phyloP scores from a whole-genome alignment of 2,329 filamentous ascomycete genomes.

The Trichoderma atroviride region DNA sequence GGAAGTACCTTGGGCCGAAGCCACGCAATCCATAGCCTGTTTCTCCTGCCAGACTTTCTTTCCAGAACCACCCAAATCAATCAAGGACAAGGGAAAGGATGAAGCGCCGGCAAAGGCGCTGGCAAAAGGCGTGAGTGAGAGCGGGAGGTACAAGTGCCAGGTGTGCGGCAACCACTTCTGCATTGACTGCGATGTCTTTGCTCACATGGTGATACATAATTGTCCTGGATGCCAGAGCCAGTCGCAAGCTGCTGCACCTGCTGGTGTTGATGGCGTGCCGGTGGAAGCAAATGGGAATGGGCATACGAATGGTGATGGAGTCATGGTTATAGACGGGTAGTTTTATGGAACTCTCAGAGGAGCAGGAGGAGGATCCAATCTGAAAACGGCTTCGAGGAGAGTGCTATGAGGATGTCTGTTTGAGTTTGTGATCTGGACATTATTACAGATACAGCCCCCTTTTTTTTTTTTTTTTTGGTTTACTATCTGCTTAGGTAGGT shows the following conservation, averaged over 20 bases:
- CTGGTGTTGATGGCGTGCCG: conserved; percentile 27
- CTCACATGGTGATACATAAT: conserved; percentile 92
- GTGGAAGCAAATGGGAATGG: conserved; percentile 38
- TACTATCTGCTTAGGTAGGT: not conserved
- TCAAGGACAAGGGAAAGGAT: conserved; percentile 29
- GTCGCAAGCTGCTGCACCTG: not conserved
- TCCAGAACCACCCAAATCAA: conserved; percentile 47
- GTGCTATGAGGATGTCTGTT: not conserved
- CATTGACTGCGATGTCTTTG: conserved; percentile 96
- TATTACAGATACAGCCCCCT: not conserved
- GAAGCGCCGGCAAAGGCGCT: conserved; percentile 31
- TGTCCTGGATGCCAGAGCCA: conserved; percentile 81
- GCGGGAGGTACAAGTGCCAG: conserved; percentile 83
- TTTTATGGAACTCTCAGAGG: not conserved
- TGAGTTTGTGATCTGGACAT: not conserved
- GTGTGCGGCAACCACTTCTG: conserved; percentile 92
- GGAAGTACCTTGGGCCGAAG: conserved; percentile 82
- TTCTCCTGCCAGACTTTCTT: conserved; percentile 78
- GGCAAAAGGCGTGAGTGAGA: conserved; percentile 75
- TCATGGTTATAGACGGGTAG: conserved; percentile 50
- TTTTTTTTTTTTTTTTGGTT: not conserved
- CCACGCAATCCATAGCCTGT: conserved; percentile 65
- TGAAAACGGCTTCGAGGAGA: not conserved
- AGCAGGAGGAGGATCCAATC: not conserved
- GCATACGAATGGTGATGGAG: conserved; percentile 43